Evolutionary conservation across 2,329 filamentous ascomycete genomes (phyloP).

Genomic region (Herpomyces periplanetae): DNA sequence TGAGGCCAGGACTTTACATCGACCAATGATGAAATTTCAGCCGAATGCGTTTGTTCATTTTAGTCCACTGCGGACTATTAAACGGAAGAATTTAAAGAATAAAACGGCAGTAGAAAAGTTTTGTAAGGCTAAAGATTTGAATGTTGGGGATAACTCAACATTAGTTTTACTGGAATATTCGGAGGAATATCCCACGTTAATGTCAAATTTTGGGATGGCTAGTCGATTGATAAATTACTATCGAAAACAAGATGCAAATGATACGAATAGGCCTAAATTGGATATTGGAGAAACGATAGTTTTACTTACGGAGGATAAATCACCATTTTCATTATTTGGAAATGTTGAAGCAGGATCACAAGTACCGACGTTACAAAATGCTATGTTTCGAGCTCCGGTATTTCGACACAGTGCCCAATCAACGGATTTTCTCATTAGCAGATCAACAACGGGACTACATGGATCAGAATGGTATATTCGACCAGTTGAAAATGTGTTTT

Average conservation of each 20-base stretch:
- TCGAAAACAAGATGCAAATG: constrained; percentile 39
- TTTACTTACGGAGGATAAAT: constrained; percentile 66
- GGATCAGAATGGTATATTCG: constrained; percentile 46
- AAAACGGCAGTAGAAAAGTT: constrained; percentile 42
- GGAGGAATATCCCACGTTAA: constrained; percentile 55
- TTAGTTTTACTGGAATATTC: constrained; percentile 75
- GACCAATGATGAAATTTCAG: constrained; percentile 33
- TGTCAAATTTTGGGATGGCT: constrained; percentile 93
- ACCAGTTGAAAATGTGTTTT: constrained; percentile 59
- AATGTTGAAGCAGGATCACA: constrained; percentile 66
- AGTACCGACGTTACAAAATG: constrained; percentile 62
- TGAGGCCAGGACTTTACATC: constrained; percentile 44
- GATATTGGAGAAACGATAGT: constrained; percentile 66
- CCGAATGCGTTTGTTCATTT: constrained; percentile 29
- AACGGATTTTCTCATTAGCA: constrained; percentile 54
- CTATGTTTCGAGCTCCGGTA: constrained; percentile 73
- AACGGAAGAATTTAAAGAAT: constrained; percentile 44
- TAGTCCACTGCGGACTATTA: constrained; percentile 22
- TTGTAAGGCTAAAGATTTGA: constrained; percentile 37
- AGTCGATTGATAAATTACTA: constrained; percentile 91
- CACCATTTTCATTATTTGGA: constrained; percentile 77
- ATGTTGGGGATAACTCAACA: constrained; percentile 52
- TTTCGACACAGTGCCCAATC: constrained; percentile 43
- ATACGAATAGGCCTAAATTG: constrained; percentile 29
- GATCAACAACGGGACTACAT: constrained; percentile 36